Base-by-base conservation (phyloP, 257 asterid species). In the Coffea eugenioides region DNA sequence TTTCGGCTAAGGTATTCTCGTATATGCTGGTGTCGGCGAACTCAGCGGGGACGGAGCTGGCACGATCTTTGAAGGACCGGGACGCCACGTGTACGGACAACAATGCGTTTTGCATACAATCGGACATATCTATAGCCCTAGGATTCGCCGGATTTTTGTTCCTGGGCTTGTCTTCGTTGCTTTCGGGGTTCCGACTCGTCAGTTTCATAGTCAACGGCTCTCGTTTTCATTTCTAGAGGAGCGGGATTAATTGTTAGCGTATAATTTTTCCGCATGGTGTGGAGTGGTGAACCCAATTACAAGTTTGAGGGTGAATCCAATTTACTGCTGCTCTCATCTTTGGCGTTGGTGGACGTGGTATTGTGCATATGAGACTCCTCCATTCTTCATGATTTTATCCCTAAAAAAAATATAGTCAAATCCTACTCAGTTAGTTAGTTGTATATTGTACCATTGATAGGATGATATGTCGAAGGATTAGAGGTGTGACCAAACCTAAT, bases 131-230 rank as follows among this genome's bases (percentile, higher is more conserved):
- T 34, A 54, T 88, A 43, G 86, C 88, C 74, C 77, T 88, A 39
- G 91, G 91, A 66, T 88, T 86, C 45, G 87, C 87, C 76, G 90
- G 91, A 48, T 88, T 88, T 78, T 36, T 86, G 64, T 88, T 88
- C 81, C 52, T 88, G 70, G 90, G 85, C 7, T 57, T 86, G 15
- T 86, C 90, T 43, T 79, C 91, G 2, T 57, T 88, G 83, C 81
- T 88, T 23, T 88, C 91, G 36, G 91, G 91, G 41, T 88, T 86
- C 69, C 87, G 91, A 69, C 87, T 88, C 69, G 88, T 77, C 54
- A 62, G 86, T 81, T 86, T 80, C 81, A 64, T 84, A 45, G 73
- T 88, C 46, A 81, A 81, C n/a, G 89, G 89, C 72, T 88, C 91
- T 52, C 89, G 91, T 69, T 86, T 84, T 77, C 87, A 86, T 73